Conservation (phyloP, 2,329 filamentous ascomycete genomes). For the Aspergillus sp. region DNA sequence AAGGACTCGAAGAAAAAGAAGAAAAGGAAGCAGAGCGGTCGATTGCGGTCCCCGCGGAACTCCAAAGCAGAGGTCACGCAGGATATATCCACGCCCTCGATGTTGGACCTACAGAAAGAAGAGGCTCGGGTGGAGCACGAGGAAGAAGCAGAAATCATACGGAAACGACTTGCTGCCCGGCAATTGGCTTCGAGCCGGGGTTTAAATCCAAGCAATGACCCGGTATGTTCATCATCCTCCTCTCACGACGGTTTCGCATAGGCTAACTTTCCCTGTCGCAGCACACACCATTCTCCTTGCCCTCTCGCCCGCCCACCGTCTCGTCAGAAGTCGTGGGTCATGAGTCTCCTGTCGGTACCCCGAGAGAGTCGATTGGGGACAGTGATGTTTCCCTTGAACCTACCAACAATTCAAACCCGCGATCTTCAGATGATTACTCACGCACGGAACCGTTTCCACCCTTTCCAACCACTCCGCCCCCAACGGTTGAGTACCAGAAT, state of each 20-base stretch:
- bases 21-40: slow-evolving; percentile 26
- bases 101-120: slow-evolving; percentile 57
- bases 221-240: slow-evolving; percentile 23
- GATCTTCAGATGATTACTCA: slow-evolving; percentile 16
- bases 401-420: slow-evolving; percentile 10
- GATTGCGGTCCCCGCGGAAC: slow-evolving; percentile 23
- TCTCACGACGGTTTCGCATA: background rate
- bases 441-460: slow-evolving; percentile 36
- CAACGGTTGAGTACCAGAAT: slow-evolving; percentile 1
- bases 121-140: slow-evolving; percentile 54
- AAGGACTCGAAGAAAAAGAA: slow-evolving; percentile 42
- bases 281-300: slow-evolving; percentile 10
- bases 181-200: slow-evolving; percentile 56
- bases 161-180: slow-evolving; percentile 55
- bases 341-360: slow-evolving; percentile 8
- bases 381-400: background rate
- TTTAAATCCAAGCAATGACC: slow-evolving; percentile 32
- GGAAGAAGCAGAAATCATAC: slow-evolving; percentile 56
- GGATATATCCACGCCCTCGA: slow-evolving; percentile 43
- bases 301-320: slow-evolving; percentile 8
- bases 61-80: slow-evolving; percentile 29
- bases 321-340: slow-evolving; percentile 5
- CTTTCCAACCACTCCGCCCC: slow-evolving; percentile 22
- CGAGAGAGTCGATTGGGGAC: slow-evolving; percentile 14
- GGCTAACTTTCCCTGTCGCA: slow-evolving; percentile 8